Conservation (phyloP, 345 rosid species). For the Rhizophora apiculata region DNA sequence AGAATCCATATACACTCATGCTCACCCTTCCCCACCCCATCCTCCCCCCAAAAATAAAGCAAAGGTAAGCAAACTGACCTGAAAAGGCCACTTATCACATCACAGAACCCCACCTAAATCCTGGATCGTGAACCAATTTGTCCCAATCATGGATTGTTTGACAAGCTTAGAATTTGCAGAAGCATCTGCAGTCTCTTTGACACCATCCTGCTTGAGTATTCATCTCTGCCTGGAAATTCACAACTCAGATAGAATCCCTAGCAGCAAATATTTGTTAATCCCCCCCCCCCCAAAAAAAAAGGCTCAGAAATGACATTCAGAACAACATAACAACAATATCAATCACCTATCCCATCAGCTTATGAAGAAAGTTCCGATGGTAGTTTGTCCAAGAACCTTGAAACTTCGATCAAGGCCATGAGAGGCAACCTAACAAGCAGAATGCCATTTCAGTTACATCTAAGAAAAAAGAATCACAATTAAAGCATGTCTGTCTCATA, state of each 20-base stretch:
- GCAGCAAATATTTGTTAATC: background rate
- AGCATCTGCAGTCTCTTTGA: constrained; percentile 4
- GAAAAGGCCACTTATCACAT: constrained; percentile 13
- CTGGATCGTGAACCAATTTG: constrained; percentile 13
- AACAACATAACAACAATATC: constrained; percentile 21
- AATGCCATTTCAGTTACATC: background rate
- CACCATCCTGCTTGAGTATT: background rate
- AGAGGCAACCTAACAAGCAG: constrained; percentile 69
- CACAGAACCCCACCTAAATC: constrained; percentile 7
- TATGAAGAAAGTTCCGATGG: constrained; percentile 48
- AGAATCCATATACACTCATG: too few species aligned
- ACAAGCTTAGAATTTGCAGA: constrained; percentile 12
- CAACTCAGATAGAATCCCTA: background rate
- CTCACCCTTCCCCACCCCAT: too few species aligned
- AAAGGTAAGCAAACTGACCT: constrained; percentile 18
- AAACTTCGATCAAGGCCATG: constrained; percentile 86
- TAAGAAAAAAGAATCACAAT: background rate
- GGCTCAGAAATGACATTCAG: constrained; percentile 3
- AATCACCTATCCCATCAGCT: constrained; percentile 31
- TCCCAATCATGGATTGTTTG: constrained; percentile 3
- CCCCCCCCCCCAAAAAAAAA: background rate
- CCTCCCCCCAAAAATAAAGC: background rate
- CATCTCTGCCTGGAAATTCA: background rate
- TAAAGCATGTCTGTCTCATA: background rate
- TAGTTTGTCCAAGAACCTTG: constrained; percentile 74